These are phyloP conservation scores for Fusarium dimerum DNA, from an alignment of 2,329 filamentous ascomycete species.

Conservation along the genomic window DNA sequence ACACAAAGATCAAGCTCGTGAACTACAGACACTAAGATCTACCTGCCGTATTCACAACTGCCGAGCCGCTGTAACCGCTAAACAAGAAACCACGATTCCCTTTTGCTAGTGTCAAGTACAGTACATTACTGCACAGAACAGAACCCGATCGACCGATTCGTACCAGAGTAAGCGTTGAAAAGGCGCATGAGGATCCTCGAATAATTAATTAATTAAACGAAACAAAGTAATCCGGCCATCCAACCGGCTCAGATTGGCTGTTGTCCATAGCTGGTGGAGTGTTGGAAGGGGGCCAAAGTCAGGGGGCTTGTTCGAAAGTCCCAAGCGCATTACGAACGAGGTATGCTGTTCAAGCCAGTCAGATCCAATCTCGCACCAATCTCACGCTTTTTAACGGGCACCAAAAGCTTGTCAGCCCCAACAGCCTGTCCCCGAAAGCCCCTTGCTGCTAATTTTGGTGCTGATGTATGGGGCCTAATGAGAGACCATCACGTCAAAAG, in stretches of 20 bases:
- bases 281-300: conserved; percentile 5
- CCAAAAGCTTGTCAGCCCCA: neutral
- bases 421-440: neutral
- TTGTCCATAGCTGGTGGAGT: conserved; percentile 8
- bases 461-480: neutral
- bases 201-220: conserved; percentile 19
- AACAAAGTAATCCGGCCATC: conserved; percentile 11
- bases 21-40: no score
- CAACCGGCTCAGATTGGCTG: conserved; percentile 15
- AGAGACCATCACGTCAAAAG: conserved; percentile 18
- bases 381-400: neutral
- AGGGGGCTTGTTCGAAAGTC: conserved; percentile 12
- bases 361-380: neutral
- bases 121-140: neutral
- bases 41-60: no score
- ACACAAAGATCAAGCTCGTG: no score
- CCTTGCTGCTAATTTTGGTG: neutral
- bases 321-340: neutral
- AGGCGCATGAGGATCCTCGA: conserved; percentile 2
- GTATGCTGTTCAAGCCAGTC: neutral
- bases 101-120: no score
- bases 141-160: conserved; percentile 17
- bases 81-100: no score
- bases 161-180: conserved; percentile 12
- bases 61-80: no score